Evolutionary conservation across 2,329 filamentous ascomycete species (phyloP).

Genomic region (Cladosporium sp.): DNA sequence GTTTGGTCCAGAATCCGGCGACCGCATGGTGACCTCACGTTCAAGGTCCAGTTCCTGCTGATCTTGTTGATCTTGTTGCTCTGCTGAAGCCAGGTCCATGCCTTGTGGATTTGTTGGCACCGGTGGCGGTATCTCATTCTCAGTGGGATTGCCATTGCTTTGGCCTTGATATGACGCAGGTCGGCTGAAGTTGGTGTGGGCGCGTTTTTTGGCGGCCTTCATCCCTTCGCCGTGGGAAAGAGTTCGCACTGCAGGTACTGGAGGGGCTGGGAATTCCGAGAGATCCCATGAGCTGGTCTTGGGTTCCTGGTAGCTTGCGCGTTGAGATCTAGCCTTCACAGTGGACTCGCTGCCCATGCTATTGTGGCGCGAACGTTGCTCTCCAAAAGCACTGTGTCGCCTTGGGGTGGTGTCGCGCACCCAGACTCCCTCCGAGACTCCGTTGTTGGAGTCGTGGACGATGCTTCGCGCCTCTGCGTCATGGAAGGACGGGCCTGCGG

Average conservation of each 20-base stretch:
- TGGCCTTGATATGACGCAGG: not conserved
- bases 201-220: not conserved
- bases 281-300: constrained; percentile 10
- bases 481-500: constrained; percentile 1
- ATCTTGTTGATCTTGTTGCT: not conserved
- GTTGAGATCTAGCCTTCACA: constrained; percentile 25
- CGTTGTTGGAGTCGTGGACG: constrained; percentile 14
- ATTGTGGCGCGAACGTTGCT: constrained; percentile 24
- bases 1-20: constrained; percentile 53
- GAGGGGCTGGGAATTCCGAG: not conserved
- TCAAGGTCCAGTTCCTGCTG: not conserved
- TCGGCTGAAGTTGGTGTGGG: constrained; percentile 9
- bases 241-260: not conserved
- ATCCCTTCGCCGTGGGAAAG: not conserved
- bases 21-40: constrained; percentile 45
- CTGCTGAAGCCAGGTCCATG: not conserved
- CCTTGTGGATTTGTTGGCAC: not conserved
- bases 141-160: constrained; percentile 3
- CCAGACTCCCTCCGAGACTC: constrained; percentile 15
- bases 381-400: constrained; percentile 28
- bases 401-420: constrained; percentile 2
- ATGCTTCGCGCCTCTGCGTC: constrained; percentile 11
- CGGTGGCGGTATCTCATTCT: constrained; percentile 7
- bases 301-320: constrained; percentile 27
- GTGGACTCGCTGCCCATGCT: constrained; percentile 18